Evolutionary conservation across 1,284 basidiomycete species (phyloP), one percentile per base, ranked within the genome.

Genomic region (Taiwanofungus camphoratus): DNA sequence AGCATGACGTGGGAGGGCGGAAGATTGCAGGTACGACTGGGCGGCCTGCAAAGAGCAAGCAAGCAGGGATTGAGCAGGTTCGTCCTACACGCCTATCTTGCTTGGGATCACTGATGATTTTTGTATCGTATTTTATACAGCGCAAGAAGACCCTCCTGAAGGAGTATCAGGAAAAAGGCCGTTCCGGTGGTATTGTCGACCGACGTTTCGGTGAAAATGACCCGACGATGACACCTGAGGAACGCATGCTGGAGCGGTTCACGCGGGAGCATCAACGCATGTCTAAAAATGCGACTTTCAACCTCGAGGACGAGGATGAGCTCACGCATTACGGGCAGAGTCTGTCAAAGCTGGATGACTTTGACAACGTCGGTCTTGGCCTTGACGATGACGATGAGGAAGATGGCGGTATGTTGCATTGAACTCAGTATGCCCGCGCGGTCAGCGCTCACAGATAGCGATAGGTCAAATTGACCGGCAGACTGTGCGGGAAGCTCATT

Each of bases 211-310:
- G 96, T 67, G 96, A 99, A 76, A 86, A 89, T 56, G 84, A 99
- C 55, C 83, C 93, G 2, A 77, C 80, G 8, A 82, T 99, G 76
- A 86, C 87, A 8, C 73, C 92, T 13, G 96, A 99, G 62, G 95
- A 99, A 56, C 88, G 92, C 52, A 98, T 98, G 85, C 76, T 99
- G 21, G 93, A 97, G 66, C 85, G 96, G 27, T 99, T 97, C 63
- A 98, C 93, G 4, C 78, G 79, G 48, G 95, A 98, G 63, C 71
- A 89, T 48, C 88, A 92, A 58, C 74, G 83, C 12, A 70, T 79
- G 16, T 85, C 87, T 34, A 92, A 87, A 63, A 82, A 85, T 36
- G 73, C 73, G n/a, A 71, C 80, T 6, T 98, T 96, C 76, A 95
- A 95, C 60, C 71, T 99, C 26, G 92, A 93, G 49, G 89, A 89